Base-by-base conservation (phyloP, 305 asterid species). In the Fraxinus sp. region DNA sequence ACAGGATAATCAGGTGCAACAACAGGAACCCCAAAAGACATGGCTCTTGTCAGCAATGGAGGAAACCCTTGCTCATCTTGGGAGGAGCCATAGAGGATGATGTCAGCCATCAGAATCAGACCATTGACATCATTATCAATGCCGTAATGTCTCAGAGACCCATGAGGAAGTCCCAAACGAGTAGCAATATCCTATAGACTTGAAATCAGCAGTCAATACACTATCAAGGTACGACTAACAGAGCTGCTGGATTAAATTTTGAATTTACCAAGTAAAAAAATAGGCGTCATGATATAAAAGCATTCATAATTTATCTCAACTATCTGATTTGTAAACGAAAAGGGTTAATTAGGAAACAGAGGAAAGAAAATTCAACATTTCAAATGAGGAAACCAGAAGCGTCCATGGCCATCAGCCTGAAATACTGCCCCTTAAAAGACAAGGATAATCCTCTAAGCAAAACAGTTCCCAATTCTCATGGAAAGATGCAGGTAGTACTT, bases 21-120 rank as follows among this genome's bases (percentile, higher is more conserved):
- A 37, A 92, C 79, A 84, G 99, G 99, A 83, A 92, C 84, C 79
- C 97, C 99, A 83, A 93, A 92, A 77, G 98, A 85, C 98, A 96
- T 92, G 85, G 99, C 99, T 82, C 99, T 90, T 11, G 86, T 91
- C 82, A 96, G 88, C 77, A 92, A 86, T 77, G 95, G 91, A 88
- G 99, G 98, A 89, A 96, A 96, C 32, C 92, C 94, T 85, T 92
- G 98, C 85, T 92, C 99, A 41, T 91, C 93, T 91, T 96, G 99
- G 59, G 98, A 86, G 72, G 99, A 92, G 81, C 91, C 93, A 82
- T 95, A 93, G 46, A 96, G 92, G 86, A 93, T 89, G 79, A 96
- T 89, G 88, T 96, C 98, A 83, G 98, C 91, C 97, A 93, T 95
- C 90, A 96, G 83, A 83, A 92, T 87, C 83, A 95, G 81, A 81